Evolutionary conservation across 805 yeast species (phyloP).

Genomic region (Torulaspora franciscae): DNA sequence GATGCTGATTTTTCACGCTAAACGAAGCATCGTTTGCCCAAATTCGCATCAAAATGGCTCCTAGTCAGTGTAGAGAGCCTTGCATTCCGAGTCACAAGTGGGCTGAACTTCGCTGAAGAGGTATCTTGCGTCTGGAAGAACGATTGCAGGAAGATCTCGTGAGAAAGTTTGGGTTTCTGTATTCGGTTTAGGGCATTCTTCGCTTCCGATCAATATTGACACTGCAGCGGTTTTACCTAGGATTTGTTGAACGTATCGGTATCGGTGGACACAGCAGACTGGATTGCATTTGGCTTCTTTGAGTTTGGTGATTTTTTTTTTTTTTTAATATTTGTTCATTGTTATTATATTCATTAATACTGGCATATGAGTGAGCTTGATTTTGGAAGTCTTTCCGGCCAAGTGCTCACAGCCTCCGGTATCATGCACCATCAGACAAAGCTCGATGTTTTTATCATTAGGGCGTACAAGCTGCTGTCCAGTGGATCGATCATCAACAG

Average conservation of each 20-base stretch:
- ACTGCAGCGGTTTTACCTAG: neutral
- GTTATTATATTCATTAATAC: no score
- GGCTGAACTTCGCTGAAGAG: neutral
- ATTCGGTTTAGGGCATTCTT: conserved; percentile 2
- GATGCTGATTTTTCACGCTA: neutral
- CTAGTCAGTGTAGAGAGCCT: neutral
- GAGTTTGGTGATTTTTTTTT: neutral
- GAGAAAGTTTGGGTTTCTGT: neutral
- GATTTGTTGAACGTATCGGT: neutral
- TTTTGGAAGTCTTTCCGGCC: conserved; percentile 17
- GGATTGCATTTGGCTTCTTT: neutral
- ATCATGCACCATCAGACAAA: conserved; percentile 24
- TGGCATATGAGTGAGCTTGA: conserved; percentile 19
- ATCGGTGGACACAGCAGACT: neutral
- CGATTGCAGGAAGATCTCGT: neutral
- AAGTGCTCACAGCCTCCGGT: conserved; percentile 14
- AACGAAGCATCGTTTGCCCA: neutral
- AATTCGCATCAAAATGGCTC: neutral
- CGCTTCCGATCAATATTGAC: neutral
- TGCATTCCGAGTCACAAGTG: neutral
- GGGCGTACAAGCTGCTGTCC: conserved; percentile 22
- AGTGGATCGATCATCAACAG: conserved; percentile 20
- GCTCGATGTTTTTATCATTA: conserved; percentile 25
- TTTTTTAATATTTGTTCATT: neutral
- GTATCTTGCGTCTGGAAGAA: neutral